Evolutionary conservation across 208 protist species (phyloP).

Genomic region (Crithidia mellificae): DNA sequence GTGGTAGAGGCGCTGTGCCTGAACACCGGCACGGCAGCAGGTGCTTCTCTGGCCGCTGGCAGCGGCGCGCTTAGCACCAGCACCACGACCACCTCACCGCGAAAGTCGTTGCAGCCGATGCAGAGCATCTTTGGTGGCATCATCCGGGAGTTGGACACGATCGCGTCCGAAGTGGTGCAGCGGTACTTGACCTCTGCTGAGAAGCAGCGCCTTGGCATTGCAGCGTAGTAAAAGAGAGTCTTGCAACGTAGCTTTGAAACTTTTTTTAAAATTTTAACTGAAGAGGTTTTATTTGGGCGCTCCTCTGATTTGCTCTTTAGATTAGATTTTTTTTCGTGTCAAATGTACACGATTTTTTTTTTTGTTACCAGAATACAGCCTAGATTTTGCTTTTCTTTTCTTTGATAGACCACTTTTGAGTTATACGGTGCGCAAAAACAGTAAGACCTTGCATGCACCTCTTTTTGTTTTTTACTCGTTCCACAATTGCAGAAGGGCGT

Average conservation of each 20-base stretch:
- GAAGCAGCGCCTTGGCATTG: constrained; percentile 64
- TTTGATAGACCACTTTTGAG: too few relatives aligned
- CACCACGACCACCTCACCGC: background rate
- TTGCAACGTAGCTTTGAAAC: background rate
- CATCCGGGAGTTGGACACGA: constrained; percentile 60
- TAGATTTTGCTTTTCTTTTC: too few relatives aligned
- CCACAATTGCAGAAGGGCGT: background rate
- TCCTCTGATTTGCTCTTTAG: too few relatives aligned
- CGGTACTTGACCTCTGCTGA: constrained; percentile 60
- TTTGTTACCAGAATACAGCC: too few relatives aligned
- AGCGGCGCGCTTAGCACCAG: constrained; percentile 5
- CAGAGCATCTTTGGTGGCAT: constrained; percentile 52
- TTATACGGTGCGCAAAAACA: too few relatives aligned
- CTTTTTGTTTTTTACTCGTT: too few relatives aligned
- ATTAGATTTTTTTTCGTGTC: too few relatives aligned
- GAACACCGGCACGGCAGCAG: constrained; percentile 19
- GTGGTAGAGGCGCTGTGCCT: constrained; percentile 62
- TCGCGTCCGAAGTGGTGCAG: constrained; percentile 49
- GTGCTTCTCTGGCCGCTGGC: background rate
- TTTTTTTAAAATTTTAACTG: too few relatives aligned
- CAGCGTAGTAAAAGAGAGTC: background rate
- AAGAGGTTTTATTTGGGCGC: too few relatives aligned
- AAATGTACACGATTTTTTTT: too few relatives aligned
- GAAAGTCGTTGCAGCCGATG: constrained; percentile 32
- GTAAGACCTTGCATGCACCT: too few relatives aligned